phyloP scores from a whole-genome alignment of 768 basidiomycete species.

The Calocybe gangraenosa region DNA sequence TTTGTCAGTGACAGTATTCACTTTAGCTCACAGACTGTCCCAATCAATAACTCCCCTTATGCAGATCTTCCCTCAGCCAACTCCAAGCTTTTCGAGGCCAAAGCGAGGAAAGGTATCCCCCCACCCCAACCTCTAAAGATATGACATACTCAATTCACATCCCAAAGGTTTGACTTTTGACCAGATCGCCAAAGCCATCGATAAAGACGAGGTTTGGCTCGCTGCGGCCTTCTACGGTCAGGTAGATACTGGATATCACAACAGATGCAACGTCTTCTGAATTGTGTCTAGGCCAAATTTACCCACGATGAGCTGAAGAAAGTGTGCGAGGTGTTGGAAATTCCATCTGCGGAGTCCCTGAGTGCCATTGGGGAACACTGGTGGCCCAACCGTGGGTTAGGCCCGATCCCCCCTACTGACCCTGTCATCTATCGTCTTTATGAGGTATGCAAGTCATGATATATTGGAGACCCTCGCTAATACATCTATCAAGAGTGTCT shows the following conservation, averaged over 20 bases:
- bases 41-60: slow-evolving; percentile 39
- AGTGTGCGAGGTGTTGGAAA: slow-evolving; percentile 46
- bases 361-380: slow-evolving; percentile 57
- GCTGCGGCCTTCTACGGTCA: slow-evolving; percentile 82
- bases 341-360: slow-evolving; percentile 35
- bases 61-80: slow-evolving; percentile 50
- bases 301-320: slow-evolving; percentile 52
- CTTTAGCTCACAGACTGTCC: slow-evolving; percentile 31
- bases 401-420: slow-evolving; percentile 70
- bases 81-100: slow-evolving; percentile 55
- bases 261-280: background rate
- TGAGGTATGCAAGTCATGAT: slow-evolving; percentile 46
- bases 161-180: slow-evolving; percentile 62
- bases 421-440: slow-evolving; percentile 80
- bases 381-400: slow-evolving; percentile 73
- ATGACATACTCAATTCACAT: background rate
- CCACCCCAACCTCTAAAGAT: background rate
- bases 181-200: slow-evolving; percentile 58
- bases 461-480: background rate
- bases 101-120: slow-evolving; percentile 55
- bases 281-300: slow-evolving; percentile 56
- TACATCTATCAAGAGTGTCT: slow-evolving; percentile 41
- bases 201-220: slow-evolving; percentile 77
- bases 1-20: background rate
- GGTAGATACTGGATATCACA: slow-evolving; percentile 27